A percentile compares a stretch with the other conserved stretches of the same genome.
These are phyloP conservation scores for Posidonia oceanica DNA, from an alignment of 116 monocot genomes.

Conservation along the genomic window DNA sequence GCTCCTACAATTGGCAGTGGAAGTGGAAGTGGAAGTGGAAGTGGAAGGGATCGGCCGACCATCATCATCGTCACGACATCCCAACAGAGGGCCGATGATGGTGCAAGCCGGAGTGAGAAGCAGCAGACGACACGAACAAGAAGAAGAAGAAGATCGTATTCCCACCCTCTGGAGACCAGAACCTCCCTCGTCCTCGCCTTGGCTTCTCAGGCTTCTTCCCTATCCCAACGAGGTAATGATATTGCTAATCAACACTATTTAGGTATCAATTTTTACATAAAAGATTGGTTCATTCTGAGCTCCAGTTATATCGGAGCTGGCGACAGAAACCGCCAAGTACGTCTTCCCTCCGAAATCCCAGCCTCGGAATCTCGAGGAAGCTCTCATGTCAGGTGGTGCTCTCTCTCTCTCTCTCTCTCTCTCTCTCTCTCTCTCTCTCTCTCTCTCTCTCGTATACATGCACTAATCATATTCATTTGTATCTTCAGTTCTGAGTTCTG, in stretches of 20 bases:
- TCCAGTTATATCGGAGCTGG: constrained; percentile 42
- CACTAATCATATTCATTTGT: neutral
- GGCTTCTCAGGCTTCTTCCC: constrained; percentile 40
- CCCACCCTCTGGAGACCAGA: constrained; percentile 34
- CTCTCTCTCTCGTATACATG: neutral
- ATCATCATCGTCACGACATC: too few species aligned
- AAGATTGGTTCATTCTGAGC: neutral
- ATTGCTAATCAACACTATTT: neutral
- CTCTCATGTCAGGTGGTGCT: constrained; percentile 59
- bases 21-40: too few species aligned
- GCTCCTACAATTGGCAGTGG: too few species aligned
- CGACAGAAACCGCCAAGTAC: constrained; percentile 48
- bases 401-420: neutral
- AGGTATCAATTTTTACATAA: neutral
- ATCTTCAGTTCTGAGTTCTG: too few species aligned
- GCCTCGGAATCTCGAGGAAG: constrained; percentile 68
- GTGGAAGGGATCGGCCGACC: too few species aligned
- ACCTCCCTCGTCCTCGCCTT: constrained; percentile 66
- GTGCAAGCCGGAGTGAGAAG: neutral
- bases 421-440: neutral
- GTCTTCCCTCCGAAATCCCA: constrained; percentile 33
- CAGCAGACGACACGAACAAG: neutral
- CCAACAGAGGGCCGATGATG: too few species aligned
- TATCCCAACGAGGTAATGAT: constrained; percentile 39
- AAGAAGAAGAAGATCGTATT: neutral